phyloP scores from a whole-genome alignment of 129 eudicot species.

The Ambrosia trifida region DNA sequence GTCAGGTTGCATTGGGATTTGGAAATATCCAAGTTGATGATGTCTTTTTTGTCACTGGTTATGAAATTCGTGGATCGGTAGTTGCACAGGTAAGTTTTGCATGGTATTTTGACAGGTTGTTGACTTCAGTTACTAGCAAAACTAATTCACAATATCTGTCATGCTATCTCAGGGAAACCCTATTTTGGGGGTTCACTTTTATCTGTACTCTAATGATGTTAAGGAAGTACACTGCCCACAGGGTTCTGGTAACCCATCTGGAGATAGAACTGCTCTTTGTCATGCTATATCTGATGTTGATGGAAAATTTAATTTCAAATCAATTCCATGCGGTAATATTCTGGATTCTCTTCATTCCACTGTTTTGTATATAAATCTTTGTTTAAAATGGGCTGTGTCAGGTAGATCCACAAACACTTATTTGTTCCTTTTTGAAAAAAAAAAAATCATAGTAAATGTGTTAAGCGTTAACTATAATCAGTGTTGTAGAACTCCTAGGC shows the following conservation, averaged over 20 bases:
- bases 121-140: slow-evolving; percentile 10
- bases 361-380: neutral
- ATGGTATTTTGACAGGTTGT: slow-evolving; percentile 2
- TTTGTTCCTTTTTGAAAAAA: neutral
- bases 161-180: slow-evolving; percentile 75
- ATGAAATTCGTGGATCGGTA: slow-evolving; percentile 83
- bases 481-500: too few relatives aligned
- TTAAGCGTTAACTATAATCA: neutral
- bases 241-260: slow-evolving; percentile 73
- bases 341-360: slow-evolving; percentile 15
- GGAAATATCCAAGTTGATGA: slow-evolving; percentile 68
- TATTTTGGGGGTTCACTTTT: slow-evolving; percentile 92
- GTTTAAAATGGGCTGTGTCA: neutral
- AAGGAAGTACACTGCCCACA: slow-evolving; percentile 75
- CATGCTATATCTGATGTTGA: slow-evolving; percentile 88
- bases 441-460: neutral
- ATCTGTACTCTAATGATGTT: slow-evolving; percentile 85
- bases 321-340: slow-evolving; percentile 88
- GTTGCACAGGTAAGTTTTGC: slow-evolving; percentile 77
- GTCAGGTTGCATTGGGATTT: slow-evolving; percentile 89
- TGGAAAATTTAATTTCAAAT: slow-evolving; percentile 76
- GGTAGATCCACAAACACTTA: slow-evolving; percentile 9
- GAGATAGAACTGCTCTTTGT: slow-evolving; percentile 78
- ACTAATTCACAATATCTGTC: slow-evolving; percentile 26
- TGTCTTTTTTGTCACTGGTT: slow-evolving; percentile 81